Evolutionary conservation across 441 rosid genomes (phyloP).

Genomic region (Bruguiera hainesii): DNA sequence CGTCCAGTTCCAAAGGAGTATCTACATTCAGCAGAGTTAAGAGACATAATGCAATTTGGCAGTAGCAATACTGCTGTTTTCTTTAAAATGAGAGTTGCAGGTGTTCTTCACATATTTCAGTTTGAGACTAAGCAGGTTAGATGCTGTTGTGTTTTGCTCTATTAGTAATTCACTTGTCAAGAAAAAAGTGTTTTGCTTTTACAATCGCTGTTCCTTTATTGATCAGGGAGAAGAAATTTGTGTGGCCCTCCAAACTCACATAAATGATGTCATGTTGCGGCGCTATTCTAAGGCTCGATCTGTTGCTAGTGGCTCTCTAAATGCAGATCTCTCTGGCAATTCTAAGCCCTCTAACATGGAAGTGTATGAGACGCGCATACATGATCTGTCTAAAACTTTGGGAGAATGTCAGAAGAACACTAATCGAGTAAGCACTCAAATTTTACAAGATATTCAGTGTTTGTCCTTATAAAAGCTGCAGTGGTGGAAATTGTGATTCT

Average conservation of each 20-base stretch:
- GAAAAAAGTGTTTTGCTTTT: constrained; percentile 5
- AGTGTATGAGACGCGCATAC: constrained; percentile 65
- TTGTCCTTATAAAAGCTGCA: not conserved
- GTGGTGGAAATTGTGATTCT: not conserved
- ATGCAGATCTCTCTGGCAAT: constrained; percentile 68
- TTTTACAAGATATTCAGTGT: not conserved
- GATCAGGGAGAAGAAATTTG: constrained; percentile 97
- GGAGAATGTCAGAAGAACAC: constrained; percentile 73
- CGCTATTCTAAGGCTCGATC: constrained; percentile 94
- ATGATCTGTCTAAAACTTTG: constrained; percentile 72
- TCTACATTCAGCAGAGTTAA: constrained; percentile 90
- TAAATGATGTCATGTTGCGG: constrained; percentile 98
- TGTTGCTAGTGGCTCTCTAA: constrained; percentile 52
- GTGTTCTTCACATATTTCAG: constrained; percentile 97
- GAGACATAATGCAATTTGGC: constrained; percentile 99
- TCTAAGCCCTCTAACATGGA: constrained; percentile 60
- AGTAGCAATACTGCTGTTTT: constrained; percentile 98
- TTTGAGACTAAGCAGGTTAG: constrained; percentile 97
- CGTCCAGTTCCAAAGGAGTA: constrained; percentile 98
- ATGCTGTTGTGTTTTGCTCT: not conserved
- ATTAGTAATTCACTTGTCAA: constrained; percentile 1
- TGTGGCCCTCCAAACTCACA: constrained; percentile 98
- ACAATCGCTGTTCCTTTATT: constrained; percentile 14
- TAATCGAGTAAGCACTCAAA: constrained; percentile 47
- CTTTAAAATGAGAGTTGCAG: constrained; percentile 99